Percentiles rank a stretch among this genome's conserved stretches.
These are phyloP conservation scores for Blattamonas nauphoetae DNA, from an alignment of 78 protist genomes.

Conservation along the genomic window DNA sequence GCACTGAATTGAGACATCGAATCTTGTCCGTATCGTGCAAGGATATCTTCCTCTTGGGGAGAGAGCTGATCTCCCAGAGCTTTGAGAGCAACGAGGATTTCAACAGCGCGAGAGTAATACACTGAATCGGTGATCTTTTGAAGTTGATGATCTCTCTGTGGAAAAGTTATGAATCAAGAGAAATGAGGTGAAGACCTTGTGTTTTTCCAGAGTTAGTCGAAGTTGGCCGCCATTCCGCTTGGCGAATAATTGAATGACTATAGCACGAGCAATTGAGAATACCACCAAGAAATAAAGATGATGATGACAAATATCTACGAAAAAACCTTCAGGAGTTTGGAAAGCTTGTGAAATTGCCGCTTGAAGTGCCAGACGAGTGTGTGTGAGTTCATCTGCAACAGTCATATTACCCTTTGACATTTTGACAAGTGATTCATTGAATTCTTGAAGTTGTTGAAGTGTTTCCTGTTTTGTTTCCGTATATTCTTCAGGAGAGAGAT, in stretches of 20 bases:
- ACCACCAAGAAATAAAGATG: no score
- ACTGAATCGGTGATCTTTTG: background rate
- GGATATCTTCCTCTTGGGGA: background rate
- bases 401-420: background rate
- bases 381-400: background rate
- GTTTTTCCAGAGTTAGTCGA: background rate
- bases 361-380: background rate
- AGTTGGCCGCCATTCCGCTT: background rate
- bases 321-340: background rate
- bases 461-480: background rate
- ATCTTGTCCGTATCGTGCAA: background rate
- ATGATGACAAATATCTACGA: no score
- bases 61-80: background rate
- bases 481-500: background rate
- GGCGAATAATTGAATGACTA: background rate
- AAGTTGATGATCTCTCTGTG: background rate
- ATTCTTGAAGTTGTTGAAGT: background rate
- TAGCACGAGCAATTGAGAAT: no score
- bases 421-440: background rate
- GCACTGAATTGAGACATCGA: background rate
- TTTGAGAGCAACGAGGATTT: background rate
- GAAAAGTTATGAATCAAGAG: background rate
- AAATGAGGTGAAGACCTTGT: background rate
- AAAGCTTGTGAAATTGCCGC: background rate
- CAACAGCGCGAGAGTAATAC: background rate